Evolutionary conservation across 371 early-diverging fungal species (phyloP).

Genomic region (Rhizopus arrhizus): DNA sequence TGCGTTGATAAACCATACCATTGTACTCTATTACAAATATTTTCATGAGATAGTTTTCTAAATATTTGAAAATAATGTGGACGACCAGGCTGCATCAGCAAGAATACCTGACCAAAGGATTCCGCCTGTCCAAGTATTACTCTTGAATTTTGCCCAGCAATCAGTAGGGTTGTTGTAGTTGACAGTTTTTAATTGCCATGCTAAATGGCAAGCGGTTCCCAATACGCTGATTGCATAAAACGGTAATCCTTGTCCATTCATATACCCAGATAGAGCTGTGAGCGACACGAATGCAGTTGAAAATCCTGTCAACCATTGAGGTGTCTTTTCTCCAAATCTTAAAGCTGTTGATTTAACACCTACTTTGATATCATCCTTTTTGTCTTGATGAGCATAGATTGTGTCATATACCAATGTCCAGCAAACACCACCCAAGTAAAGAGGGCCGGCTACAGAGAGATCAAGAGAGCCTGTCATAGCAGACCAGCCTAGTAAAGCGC

Average conservation of each 20-base stretch:
- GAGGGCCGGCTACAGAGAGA: slow-evolving; percentile 73
- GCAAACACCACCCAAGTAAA: slow-evolving; percentile 84
- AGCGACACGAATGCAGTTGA: slow-evolving; percentile 69
- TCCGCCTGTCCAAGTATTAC: slow-evolving; percentile 78
- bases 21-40: no score
- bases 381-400: slow-evolving; percentile 96
- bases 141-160: slow-evolving; percentile 76
- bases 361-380: slow-evolving; percentile 79
- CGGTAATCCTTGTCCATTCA: slow-evolving; percentile 75
- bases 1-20: no score
- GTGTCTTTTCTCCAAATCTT: slow-evolving; percentile 77
- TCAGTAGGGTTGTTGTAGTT: slow-evolving; percentile 65
- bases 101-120: slow-evolving; percentile 75
- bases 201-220: slow-evolving; percentile 77
- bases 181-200: slow-evolving; percentile 82
- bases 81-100: slow-evolving; percentile 48
- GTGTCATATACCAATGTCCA: slow-evolving; percentile 98
- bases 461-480: slow-evolving; percentile 82
- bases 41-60: no score
- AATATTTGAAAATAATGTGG: neutral
- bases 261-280: slow-evolving; percentile 74
- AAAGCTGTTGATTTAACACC: slow-evolving; percentile 95
- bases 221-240: slow-evolving; percentile 74
- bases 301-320: slow-evolving; percentile 73
- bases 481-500: slow-evolving; percentile 90